phyloP scores from a whole-genome alignment of 2,329 filamentous ascomycete species.

The Ophiostoma novo-ulmi region DNA sequence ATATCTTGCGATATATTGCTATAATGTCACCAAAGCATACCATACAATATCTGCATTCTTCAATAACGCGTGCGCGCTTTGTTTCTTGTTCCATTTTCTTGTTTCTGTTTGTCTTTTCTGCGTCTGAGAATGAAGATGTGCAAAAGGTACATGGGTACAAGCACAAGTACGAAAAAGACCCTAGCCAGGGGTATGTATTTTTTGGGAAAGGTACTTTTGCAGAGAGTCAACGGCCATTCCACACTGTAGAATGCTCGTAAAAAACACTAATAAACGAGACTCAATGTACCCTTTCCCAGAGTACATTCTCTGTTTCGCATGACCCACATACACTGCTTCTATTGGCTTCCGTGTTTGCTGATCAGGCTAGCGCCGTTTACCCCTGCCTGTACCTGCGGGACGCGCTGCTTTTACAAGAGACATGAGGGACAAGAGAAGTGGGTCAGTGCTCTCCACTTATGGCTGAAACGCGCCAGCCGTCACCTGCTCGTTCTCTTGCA shows the following conservation, averaged over 20 bases:
- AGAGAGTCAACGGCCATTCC: neutral
- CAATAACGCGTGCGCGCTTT: neutral
- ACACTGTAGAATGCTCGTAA: neutral
- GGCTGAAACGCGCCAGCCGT: conserved; percentile 14
- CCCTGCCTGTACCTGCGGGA: conserved; percentile 1
- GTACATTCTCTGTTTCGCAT: neutral
- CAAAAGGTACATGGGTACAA: neutral
- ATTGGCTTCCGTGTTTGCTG: neutral
- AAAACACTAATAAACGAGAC: neutral
- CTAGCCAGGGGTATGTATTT: conserved; percentile 12
- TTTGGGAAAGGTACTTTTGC: neutral
- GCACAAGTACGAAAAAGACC: neutral
- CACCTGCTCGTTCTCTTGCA: neutral
- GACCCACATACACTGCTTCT: neutral
- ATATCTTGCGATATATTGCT: no score
- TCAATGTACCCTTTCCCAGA: neutral
- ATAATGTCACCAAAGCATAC: no score
- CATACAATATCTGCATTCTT: neutral
- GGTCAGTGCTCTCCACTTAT: neutral
- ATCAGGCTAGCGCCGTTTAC: neutral
- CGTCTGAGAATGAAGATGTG: neutral
- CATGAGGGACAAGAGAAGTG: neutral
- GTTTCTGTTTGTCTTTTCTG: neutral
- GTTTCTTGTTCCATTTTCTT: neutral
- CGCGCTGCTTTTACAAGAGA: neutral